phyloP scores from a whole-genome alignment of 352 stramenopile genomes.

The Globisporangium radiosum region DNA sequence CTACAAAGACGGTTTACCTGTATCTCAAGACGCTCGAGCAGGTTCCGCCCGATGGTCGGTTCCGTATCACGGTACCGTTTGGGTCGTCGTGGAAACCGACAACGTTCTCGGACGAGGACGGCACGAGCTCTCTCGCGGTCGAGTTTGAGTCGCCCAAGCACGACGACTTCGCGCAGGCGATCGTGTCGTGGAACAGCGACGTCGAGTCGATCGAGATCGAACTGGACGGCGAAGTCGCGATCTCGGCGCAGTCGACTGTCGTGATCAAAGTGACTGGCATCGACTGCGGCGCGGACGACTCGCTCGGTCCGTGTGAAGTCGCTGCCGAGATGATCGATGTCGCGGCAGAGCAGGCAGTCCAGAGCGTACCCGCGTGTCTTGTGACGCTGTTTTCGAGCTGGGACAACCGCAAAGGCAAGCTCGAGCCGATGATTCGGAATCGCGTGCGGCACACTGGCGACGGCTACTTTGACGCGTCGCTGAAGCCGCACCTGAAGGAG shows the following conservation, averaged over 20 bases:
- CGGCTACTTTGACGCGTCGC: conserved; percentile 29
- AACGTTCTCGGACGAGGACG: conserved; percentile 3
- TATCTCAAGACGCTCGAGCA: conserved; percentile 32
- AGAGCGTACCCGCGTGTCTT: conserved; percentile 9
- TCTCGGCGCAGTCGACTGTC: conserved; percentile 25
- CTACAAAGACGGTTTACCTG: conserved; percentile 19
- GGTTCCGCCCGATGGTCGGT: conserved; percentile 21
- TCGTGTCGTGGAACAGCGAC: conserved; percentile 20
- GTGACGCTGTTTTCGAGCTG: conserved; percentile 33
- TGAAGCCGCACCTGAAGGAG: conserved; percentile 21
- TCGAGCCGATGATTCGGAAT: conserved; percentile 19
- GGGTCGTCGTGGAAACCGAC: conserved; percentile 21
- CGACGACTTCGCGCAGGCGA: conserved; percentile 25
- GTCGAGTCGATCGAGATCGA: conserved; percentile 21
- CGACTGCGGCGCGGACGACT: conserved; percentile 16
- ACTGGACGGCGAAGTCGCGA: conserved; percentile 24
- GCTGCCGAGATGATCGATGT: conserved; percentile 9
- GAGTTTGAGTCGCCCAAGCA: conserved; percentile 25
- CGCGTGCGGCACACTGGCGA: conserved; percentile 2
- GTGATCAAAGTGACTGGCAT: conserved; percentile 30
- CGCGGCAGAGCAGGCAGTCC: background rate
- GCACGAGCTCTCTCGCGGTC: conserved; percentile 13
- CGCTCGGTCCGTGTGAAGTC: conserved; percentile 43
- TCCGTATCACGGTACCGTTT: conserved; percentile 25
- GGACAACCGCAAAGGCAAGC: conserved; percentile 23